Evolutionary conservation across 1,139 yeast species (phyloP).

Genomic region (Insectozyma bohioensis): DNA sequence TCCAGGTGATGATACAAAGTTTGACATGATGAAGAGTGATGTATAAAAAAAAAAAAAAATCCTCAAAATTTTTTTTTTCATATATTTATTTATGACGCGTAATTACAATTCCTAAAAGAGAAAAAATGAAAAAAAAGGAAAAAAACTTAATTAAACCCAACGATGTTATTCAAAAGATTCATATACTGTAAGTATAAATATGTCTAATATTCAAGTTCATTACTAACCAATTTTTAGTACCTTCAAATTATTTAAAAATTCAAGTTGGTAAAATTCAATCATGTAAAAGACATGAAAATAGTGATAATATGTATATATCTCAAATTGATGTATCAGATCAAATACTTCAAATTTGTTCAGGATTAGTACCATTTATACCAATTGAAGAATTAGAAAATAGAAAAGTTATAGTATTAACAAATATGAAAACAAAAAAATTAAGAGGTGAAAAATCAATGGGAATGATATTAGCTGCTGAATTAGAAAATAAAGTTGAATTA

Average conservation of each 20-base stretch:
- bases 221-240: no score
- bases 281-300: conserved; percentile 48
- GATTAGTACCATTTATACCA: conserved; percentile 73
- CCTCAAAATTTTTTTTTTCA: no score
- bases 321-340: conserved; percentile 29
- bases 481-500: conserved; percentile 27
- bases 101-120: no score
- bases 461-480: conserved; percentile 56
- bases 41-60: no score
- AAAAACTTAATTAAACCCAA: no score
- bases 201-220: no score
- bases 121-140: no score
- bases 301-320: conserved; percentile 56
- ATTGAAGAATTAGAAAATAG: conserved; percentile 83
- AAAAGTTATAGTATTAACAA: conserved; percentile 79
- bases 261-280: conserved; percentile 47
- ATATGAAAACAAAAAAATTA: conserved; percentile 89
- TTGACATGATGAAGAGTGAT: conserved; percentile 41
- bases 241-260: conserved; percentile 28
- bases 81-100: no score
- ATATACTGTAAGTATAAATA: no score
- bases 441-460: conserved; percentile 63
- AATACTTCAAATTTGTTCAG: conserved; percentile 53
- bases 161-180: no score
- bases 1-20: conserved; percentile 48